Percentiles rank a stretch among this genome's conserved stretches.
phyloP scores from a whole-genome alignment of 164 flowering plant genomes.

The Magnolia officinalis region DNA sequence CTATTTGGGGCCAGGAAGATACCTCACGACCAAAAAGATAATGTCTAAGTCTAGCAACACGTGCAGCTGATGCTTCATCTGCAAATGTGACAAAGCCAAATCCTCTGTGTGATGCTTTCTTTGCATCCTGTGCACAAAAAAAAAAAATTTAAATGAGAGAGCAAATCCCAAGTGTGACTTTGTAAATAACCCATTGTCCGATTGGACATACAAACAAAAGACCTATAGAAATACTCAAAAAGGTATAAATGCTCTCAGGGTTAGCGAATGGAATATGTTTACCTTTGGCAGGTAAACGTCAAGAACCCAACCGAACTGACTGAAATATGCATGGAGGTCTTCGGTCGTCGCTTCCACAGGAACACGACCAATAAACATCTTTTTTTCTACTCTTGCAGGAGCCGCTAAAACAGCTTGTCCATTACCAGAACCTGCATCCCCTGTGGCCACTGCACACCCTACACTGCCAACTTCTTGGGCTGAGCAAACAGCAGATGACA shows the following conservation, averaged over 20 bases:
- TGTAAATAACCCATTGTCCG: not conserved
- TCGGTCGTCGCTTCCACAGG: conserved; percentile 23
- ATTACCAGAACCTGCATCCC: conserved; percentile 13
- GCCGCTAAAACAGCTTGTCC: conserved; percentile 12
- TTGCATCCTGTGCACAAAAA: conserved; percentile 16
- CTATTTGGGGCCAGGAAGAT: conserved; percentile 1
- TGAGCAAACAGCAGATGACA: conserved; percentile 1
- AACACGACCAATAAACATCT: conserved; percentile 21
- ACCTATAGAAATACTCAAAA: not conserved
- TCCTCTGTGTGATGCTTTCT: conserved; percentile 17
- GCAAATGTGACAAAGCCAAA: conserved; percentile 27
- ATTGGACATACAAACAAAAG: not conserved
- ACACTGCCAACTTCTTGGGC: conserved; percentile 7
- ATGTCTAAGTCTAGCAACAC: conserved; percentile 14
- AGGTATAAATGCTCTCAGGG: not conserved
- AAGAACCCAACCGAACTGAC: conserved; percentile 23
- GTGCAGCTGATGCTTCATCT: conserved; percentile 24
- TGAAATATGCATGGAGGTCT: conserved; percentile 24
- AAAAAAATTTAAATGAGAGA: not conserved
- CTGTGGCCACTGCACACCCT: conserved; percentile 6
- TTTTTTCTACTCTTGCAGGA: conserved; percentile 11
- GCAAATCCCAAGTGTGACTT: not conserved
- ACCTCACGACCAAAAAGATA: conserved; percentile 23
- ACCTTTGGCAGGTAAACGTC: conserved; percentile 27
- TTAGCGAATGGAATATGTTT: not conserved